Base-by-base conservation (phyloP, 768 basidiomycete species). In the Clitopilus passeckerianus region DNA sequence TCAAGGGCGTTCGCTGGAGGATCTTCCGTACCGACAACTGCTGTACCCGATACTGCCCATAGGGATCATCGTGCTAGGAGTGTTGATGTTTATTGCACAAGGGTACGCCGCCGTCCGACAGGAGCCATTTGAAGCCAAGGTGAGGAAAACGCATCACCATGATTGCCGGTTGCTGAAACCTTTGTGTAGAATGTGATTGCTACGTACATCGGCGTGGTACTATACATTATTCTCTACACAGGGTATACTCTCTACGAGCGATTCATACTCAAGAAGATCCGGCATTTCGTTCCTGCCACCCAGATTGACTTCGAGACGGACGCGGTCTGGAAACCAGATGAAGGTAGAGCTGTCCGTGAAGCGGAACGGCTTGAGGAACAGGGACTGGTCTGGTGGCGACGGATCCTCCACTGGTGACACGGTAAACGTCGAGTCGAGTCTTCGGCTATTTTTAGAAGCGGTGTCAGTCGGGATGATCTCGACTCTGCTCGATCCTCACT, bases 1-100 rank as follows among this genome's bases (percentile, higher is more conserved):
- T 0, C 85, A 85, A 54, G 80, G 80, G 18, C 75, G 80, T 59
- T 65, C 70, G 1, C 70, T 85, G 8, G 69, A 71, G 1, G 86
- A 87, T 66, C 70, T 87, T 16, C 86, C 86, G 0, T 89, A 85
- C 69, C 69, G 62, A 1, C 84, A 86, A 56, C 83, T 84, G 5
- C 60, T 84, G 46, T 84, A 76, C 61, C 82, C 85, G 1, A 50
- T 80, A n/a, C 66, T 87, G 0, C 81, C 85, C 16, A 58, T 81
- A 20, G 69, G 75, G 6, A 80, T 85, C 20, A 60, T 87, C 59
- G 65, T 81, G 7, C 74, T 86, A 9, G 80, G 77, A 2, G 71
- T 71, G 12, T 63, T 78, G 59, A 82, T 85, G 80, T 84, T 86
- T 63, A 69, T 78, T 27, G 83, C 81, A 5, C 76, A 85, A 61